Conservation (phyloP, 129 eudicot species). For the Saposhnikovia divaricata region DNA sequence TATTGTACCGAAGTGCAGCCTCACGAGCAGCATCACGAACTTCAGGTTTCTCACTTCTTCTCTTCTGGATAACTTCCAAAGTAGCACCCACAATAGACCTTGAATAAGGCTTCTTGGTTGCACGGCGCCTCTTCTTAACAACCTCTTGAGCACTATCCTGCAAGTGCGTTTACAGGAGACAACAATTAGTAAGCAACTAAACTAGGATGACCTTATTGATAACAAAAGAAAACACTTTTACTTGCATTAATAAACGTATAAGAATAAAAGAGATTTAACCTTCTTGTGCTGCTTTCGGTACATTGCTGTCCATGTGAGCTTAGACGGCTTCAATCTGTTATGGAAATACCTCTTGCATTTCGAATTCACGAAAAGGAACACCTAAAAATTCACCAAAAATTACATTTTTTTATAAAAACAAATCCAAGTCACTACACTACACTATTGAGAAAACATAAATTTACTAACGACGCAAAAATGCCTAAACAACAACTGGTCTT, state of each 20-base stretch:
- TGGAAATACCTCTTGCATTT: conserved; percentile 55
- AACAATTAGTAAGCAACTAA: neutral
- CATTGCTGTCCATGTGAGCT: conserved; percentile 54
- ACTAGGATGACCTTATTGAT: too few species aligned
- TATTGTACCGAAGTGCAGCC: conserved; percentile 11
- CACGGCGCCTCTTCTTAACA: conserved; percentile 16
- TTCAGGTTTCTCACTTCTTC: conserved; percentile 15
- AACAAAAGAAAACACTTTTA: neutral
- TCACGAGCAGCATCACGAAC: conserved; percentile 17
- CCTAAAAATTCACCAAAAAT: conserved; percentile 17
- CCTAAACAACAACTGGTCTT: neutral
- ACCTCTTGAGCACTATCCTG: conserved; percentile 11
- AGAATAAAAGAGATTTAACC: conserved; percentile 9
- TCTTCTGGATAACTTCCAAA: conserved; percentile 15
- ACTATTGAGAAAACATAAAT: neutral
- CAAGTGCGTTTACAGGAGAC: neutral
- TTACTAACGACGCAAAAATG: neutral
- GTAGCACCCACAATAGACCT: conserved; percentile 17
- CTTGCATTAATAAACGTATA: neutral
- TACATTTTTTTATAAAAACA: too few species aligned
- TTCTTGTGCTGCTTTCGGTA: conserved; percentile 49
- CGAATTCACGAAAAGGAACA: conserved; percentile 38
- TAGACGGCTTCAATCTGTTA: conserved; percentile 42
- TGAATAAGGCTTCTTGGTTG: conserved; percentile 16
- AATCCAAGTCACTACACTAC: neutral